A percentile compares a stretch with the other conserved stretches of the same genome.
phyloP scores from a whole-genome alignment of 768 basidiomycete genomes.

The Nidularia pulvinata region DNA sequence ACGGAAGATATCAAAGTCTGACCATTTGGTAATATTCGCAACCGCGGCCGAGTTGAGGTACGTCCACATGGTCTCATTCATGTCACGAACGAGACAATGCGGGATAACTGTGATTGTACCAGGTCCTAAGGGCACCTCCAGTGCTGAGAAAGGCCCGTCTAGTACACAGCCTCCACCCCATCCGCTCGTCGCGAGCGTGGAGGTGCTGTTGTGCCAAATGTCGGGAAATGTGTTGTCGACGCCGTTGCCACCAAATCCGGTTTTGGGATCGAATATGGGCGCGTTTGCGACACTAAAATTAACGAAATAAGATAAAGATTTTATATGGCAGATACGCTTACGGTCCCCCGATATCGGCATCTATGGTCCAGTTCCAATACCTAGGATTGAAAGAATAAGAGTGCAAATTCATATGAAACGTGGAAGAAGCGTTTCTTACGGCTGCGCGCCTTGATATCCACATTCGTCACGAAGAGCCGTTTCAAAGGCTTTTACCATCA shows the following conservation, averaged over 20 bases:
- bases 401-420: not conserved
- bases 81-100: conserved; percentile 1
- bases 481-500: conserved; percentile 17
- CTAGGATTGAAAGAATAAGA: not conserved
- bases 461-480: conserved; percentile 20
- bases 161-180: conserved; percentile 2
- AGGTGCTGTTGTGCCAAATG: not conserved
- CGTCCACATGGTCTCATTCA: not conserved
- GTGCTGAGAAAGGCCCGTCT: not conserved
- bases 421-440: conserved; percentile 13
- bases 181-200: not conserved
- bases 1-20: not conserved
- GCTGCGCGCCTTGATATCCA: conserved; percentile 17
- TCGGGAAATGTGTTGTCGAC: conserved; percentile 7
- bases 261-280: conserved; percentile 9
- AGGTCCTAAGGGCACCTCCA: not conserved
- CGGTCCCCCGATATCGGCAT: conserved; percentile 7
- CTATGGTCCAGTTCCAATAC: conserved; percentile 14
- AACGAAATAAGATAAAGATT: not conserved
- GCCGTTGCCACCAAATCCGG: conserved; percentile 14
- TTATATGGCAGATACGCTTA: not conserved
- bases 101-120: not conserved
- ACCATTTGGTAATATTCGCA: not conserved
- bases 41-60: not conserved
- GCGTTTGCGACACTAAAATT: conserved; percentile 8